A percentile compares a stretch with the other conserved stretches of the same genome.
These are phyloP conservation scores for Calocybe gambosa DNA, from an alignment of 1,284 basidiomycete genomes.

Conservation along the genomic window DNA sequence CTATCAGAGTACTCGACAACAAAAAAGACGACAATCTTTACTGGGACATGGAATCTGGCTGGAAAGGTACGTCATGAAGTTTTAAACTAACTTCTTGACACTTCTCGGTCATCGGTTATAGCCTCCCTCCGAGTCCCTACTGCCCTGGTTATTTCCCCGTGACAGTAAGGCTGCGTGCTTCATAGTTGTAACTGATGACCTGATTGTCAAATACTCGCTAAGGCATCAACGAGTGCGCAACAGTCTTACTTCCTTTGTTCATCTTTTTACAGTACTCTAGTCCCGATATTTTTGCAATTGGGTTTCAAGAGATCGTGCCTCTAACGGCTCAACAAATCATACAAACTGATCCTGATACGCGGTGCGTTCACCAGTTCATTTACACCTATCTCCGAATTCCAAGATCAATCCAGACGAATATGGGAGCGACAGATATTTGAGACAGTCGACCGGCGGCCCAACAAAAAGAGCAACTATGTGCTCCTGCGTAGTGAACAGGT, in stretches of 20 bases:
- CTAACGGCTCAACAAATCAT: conserved; percentile 95
- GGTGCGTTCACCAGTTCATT: conserved; percentile 34
- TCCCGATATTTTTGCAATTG: conserved; percentile 87
- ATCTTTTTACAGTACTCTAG: conserved; percentile 31
- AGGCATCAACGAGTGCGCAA: conserved; percentile 57
- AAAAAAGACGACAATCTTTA: conserved; percentile 69
- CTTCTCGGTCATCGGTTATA: conserved; percentile 6
- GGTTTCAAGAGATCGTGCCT: conserved; percentile 97
- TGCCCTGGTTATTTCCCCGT: conserved; percentile 88
- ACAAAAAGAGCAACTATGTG: conserved; percentile 72
- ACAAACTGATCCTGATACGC: conserved; percentile 93
- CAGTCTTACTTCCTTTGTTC: neutral
- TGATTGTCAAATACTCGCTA: conserved; percentile 3
- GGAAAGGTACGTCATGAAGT: conserved; percentile 55
- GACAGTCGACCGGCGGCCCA: conserved; percentile 65
- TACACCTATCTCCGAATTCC: neutral
- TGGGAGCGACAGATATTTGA: conserved; percentile 88
- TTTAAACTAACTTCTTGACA: neutral
- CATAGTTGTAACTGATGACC: conserved; percentile 7
- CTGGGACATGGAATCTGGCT: conserved; percentile 96
- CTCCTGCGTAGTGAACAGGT: conserved; percentile 90
- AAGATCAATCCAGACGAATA: conserved; percentile 47
- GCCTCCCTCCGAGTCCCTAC: conserved; percentile 76
- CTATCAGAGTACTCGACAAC: conserved; percentile 82
- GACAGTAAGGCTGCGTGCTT: conserved; percentile 43